Percentiles rank a stretch among this genome's conserved stretches.
Conservation (phyloP, 441 rosid genomes). For the Gossypium gossypioides region DNA sequence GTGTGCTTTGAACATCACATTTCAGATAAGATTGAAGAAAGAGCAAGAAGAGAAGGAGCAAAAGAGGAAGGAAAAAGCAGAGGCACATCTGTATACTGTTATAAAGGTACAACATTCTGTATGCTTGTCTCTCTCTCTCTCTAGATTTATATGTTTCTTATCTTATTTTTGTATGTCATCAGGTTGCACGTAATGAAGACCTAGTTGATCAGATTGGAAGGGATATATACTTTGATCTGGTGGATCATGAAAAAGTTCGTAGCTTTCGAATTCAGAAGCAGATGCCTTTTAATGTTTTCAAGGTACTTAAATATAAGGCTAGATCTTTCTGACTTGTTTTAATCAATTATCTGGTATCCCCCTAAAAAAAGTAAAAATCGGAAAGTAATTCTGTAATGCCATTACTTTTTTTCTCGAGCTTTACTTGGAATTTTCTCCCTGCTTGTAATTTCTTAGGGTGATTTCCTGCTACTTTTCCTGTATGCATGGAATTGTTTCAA, state of each 20-base stretch:
- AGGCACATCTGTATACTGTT: conserved; percentile 54
- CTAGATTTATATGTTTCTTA: not conserved
- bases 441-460: not conserved
- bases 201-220: conserved; percentile 49
- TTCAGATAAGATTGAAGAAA: conserved; percentile 49
- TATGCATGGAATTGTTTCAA: not conserved
- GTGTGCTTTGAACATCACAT: conserved; percentile 5
- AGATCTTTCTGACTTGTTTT: not conserved
- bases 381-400: not conserved
- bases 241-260: conserved; percentile 68
- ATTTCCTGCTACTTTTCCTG: not conserved
- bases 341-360: not conserved
- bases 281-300: conserved; percentile 44
- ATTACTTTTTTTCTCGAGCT: not conserved
- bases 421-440: not conserved
- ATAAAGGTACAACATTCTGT: conserved; percentile 38
- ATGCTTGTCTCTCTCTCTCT: conserved; percentile 4
- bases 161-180: conserved; percentile 9
- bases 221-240: conserved; percentile 67
- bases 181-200: conserved; percentile 55
- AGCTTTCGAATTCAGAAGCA: conserved; percentile 71
- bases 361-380: not conserved
- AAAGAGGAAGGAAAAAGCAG: conserved; percentile 55
- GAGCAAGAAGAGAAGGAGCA: conserved; percentile 67
- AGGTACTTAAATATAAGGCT: conserved; percentile 30